Conservation (phyloP, 1,284 basidiomycete species). For the Leccinum griseonigrum region DNA sequence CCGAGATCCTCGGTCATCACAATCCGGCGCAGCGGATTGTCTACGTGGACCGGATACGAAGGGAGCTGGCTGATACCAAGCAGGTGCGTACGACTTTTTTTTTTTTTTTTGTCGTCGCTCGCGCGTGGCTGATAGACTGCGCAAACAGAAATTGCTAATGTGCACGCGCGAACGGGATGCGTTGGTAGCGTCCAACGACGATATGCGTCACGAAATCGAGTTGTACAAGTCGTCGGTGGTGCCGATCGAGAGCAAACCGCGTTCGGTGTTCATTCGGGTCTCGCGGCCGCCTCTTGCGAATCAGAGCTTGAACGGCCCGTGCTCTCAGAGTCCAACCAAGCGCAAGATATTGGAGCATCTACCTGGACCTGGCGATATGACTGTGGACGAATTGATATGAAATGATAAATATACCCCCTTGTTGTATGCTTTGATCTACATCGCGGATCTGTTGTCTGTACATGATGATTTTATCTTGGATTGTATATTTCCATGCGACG, state of each 20-base stretch:
- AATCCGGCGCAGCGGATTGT: constrained; percentile 74
- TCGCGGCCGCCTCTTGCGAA: constrained; percentile 51
- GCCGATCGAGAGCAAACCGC: constrained; percentile 54
- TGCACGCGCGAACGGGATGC: constrained; percentile 55
- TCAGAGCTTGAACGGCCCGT: constrained; percentile 40
- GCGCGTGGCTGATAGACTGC: not conserved
- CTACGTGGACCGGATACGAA: constrained; percentile 70
- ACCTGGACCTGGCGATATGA: constrained; percentile 49
- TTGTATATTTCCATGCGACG: not conserved
- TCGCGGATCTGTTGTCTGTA: constrained; percentile 1
- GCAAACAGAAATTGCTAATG: constrained; percentile 51
- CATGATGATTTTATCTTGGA: not conserved
- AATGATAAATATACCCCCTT: too few relatives aligned
- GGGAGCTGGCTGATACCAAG: constrained; percentile 67
- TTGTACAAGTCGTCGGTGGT: constrained; percentile 70
- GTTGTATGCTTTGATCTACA: constrained; percentile 16
- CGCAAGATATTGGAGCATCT: constrained; percentile 24
- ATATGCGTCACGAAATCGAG: constrained; percentile 59
- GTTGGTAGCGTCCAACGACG: constrained; percentile 44
- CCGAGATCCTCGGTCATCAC: constrained; percentile 69
- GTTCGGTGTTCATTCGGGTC: constrained; percentile 62
- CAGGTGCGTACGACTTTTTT: constrained; percentile 45
- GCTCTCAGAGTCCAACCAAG: constrained; percentile 19
- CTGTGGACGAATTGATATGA: constrained; percentile 54
- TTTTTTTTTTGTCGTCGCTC: not conserved